Base-by-base conservation (phyloP, 768 basidiomycete species). In the Lactarius deliciosus region DNA sequence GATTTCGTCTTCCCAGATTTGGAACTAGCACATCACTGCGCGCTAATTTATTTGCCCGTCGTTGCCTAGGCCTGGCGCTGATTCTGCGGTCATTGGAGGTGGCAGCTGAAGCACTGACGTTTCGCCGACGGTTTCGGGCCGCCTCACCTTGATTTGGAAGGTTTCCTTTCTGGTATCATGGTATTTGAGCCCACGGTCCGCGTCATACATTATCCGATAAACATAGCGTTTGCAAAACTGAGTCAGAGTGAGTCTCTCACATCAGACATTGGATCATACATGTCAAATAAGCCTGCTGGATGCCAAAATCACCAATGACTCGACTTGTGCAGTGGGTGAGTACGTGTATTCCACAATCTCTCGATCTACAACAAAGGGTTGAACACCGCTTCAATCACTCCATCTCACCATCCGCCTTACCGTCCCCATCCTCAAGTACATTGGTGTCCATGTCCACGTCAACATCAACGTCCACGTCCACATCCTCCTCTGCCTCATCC, bases 381-480 rank as follows among this genome's bases (percentile, higher is more conserved):
- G 32, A 16, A 59, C n/a, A 40, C 5, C 30, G n/a, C 16, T 15
- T 2, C 18, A 8, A 3, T 65, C 60, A 57, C 54, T 65, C 54
- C 18, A 60, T 25, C 25, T 58, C 65, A 20, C 56, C 59, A 18
- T 60, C 60, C 2, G 60, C 64, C 60, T 61, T 40, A 30, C 57
- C 25, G 22, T 58, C 61, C 56, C 47, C n/a, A 32, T 57, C 60
- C 36, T 62, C 60, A 15, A 36, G 47, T 22, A 13, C 18, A 53
- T 66, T 41, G n/a, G 25, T 20, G 25, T 60, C 64, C 40, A 55
- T 54, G 34, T 66, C 20, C 60, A 66, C 53, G 18, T 66, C 65
- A 25, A 57, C 65, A 5, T 66, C 65, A 22, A 57, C 65, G 5
- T 61, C 65, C 36, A 18, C 56, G 10, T 62, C 65, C 28, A 57